Base-by-base conservation (phyloP, 495 filamentous ascomycete genomes). In the Podospora pseudopauciseta region DNA sequence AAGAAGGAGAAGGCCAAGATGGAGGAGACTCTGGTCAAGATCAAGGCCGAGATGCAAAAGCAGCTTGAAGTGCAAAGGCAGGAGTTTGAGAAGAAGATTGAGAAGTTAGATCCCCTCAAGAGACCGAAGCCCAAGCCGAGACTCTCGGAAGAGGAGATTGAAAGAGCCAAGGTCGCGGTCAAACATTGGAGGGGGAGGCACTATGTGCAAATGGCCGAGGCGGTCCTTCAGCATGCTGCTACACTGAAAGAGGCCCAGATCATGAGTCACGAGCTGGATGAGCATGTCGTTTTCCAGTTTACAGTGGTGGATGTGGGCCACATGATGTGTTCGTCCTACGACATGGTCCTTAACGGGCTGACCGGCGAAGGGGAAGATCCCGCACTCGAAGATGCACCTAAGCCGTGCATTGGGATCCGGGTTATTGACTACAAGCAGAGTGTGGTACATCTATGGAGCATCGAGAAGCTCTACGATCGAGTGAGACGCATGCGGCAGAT, bases 231-330 rank as follows among this genome's bases (percentile, higher is more conserved):
- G 71, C 87, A 96, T 78, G 94, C 94, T 7, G 88, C 91, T 15
- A 87, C 87, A 49, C 79, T 98, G 55, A 99, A 99, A 77, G 95
- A 99, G 76, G 96, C 94, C 4, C 95, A 99, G 76, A 88, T 99
- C 62, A 94, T 99, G 91, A 97, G 96, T 80, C 92, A 97, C 67
- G 92, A 93, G 69, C 91, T 99, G 85, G 93, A 95, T 72, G 95
- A 97, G 79, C 88, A 88, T 70, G 90, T 97, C 18, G 91, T 94
- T 44, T 99, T 99, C 79, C 95, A 99, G 78, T 98, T 97, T 75
- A 90, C 92, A 19, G 87, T 98, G 66, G 87, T 98, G 30, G 93
- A 96, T 68, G 83, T 90, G 72, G 95, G 95, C 2, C 94, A 98
- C 72, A 87, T 89, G 60, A 86, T 94, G 74, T 92, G 89, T 67